These are phyloP conservation scores for Aspergillus sp. DNA, from an alignment of 2,329 filamentous ascomycete genomes.

Conservation along the genomic window DNA sequence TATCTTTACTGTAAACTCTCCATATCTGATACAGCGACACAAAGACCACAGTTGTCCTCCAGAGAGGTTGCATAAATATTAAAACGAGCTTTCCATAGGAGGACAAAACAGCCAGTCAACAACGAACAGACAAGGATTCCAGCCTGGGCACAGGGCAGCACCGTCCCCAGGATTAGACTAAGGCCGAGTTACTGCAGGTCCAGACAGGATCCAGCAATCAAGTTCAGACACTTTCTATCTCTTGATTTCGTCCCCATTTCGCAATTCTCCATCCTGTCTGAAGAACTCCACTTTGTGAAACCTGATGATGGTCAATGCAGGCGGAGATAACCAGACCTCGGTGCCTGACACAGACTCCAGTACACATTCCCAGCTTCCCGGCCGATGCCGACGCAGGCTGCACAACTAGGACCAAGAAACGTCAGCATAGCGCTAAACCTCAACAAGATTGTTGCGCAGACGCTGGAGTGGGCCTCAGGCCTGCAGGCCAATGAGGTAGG, in stretches of 20 bases:
- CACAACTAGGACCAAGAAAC: slow-evolving; percentile 13
- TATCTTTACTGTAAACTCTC: background rate
- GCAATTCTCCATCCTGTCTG: slow-evolving; percentile 3
- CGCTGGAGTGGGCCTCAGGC: slow-evolving; percentile 8
- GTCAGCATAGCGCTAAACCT: slow-evolving; percentile 27
- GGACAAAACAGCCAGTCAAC: background rate
- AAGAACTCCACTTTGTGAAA: slow-evolving; percentile 12
- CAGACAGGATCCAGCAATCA: slow-evolving; percentile 22
- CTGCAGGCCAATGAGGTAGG: slow-evolving; percentile 27
- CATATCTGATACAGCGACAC: slow-evolving; percentile 5
- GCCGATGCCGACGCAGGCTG: slow-evolving; percentile 26
- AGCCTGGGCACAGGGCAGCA: slow-evolving; percentile 20
- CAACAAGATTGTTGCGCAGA: slow-evolving; percentile 29
- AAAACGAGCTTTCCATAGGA: background rate
- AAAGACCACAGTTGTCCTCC: background rate
- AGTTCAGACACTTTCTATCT: slow-evolving; percentile 12
- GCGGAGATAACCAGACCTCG: background rate
- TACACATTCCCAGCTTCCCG: background rate
- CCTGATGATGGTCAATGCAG: slow-evolving; percentile 1
- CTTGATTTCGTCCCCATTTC: background rate
- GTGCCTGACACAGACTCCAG: slow-evolving; percentile 1
- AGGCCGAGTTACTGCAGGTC: slow-evolving; percentile 29
- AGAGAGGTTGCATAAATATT: background rate
- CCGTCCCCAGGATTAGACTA: slow-evolving; percentile 17
- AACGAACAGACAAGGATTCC: slow-evolving; percentile 4